These are phyloP conservation scores for Globisporangium megalacanthum DNA, from an alignment of 352 stramenopile genomes.

Conservation along the genomic window DNA sequence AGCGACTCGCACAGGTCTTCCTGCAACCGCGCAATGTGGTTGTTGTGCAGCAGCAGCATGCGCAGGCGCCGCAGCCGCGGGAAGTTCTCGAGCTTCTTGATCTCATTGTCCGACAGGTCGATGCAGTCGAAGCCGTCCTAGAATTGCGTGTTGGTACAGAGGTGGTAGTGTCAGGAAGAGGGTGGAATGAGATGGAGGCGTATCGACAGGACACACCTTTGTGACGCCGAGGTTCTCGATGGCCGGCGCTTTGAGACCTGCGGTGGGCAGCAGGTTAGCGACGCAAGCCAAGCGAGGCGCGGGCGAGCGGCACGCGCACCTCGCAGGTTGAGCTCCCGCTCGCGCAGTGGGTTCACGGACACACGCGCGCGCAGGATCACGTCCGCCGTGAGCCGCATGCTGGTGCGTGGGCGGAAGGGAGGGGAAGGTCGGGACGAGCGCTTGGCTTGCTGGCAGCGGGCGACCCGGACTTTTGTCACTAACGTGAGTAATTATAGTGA, in stretches of 20 bases:
- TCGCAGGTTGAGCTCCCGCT: conserved; percentile 90
- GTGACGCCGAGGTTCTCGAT: conserved; percentile 93
- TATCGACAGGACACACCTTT: conserved; percentile 35
- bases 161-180: not conserved
- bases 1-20: conserved; percentile 71
- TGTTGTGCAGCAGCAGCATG: conserved; percentile 93
- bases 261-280: conserved; percentile 23
- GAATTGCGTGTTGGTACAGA: not conserved
- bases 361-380: conserved; percentile 86
- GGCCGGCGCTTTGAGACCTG: conserved; percentile 88
- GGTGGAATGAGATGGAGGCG: no score
- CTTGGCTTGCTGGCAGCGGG: conserved; percentile 1
- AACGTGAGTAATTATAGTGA: not conserved
- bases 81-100: conserved; percentile 95
- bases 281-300: conserved; percentile 8
- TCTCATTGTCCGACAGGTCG: conserved; percentile 93
- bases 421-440: no score
- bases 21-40: conserved; percentile 87
- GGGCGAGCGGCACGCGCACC: conserved; percentile 26
- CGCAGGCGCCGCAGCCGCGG: conserved; percentile 80
- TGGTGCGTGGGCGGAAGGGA: not conserved
- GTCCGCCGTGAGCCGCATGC: conserved; percentile 86
- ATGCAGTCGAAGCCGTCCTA: conserved; percentile 93
- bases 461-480: not conserved
- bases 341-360: conserved; percentile 88